Percentiles rank a stretch among this genome's conserved stretches.
Conservation (phyloP, 768 basidiomycete species). For the Hygrocybe coccinea region DNA sequence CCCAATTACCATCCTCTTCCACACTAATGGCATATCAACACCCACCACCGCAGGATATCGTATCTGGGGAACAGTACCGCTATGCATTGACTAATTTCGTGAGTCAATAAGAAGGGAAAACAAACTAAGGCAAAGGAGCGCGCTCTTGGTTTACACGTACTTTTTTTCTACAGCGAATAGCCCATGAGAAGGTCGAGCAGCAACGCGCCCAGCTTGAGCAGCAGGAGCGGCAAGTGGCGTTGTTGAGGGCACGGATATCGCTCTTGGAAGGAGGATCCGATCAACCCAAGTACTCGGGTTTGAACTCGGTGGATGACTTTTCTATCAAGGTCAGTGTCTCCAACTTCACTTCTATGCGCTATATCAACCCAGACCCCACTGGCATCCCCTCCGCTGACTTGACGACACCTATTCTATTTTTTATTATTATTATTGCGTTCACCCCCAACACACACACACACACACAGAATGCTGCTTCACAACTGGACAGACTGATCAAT, state of each 20-base stretch:
- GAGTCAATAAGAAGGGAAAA: too few relatives aligned
- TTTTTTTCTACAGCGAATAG: constrained; percentile 54
- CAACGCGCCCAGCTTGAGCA: constrained; percentile 75
- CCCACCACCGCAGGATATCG: constrained; percentile 33
- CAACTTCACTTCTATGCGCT: too few relatives aligned
- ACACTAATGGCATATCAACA: constrained; percentile 5
- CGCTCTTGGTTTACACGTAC: neutral
- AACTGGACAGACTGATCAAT: constrained; percentile 78
- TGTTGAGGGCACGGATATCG: constrained; percentile 63
- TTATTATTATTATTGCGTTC: constrained; percentile 8
- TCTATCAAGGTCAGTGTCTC: constrained; percentile 70
- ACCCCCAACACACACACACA: neutral
- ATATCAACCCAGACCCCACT: too few relatives aligned
- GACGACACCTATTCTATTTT: too few relatives aligned
- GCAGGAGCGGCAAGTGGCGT: constrained; percentile 78
- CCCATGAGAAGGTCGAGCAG: constrained; percentile 84
- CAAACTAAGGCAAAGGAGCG: too few relatives aligned
- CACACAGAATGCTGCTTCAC: constrained; percentile 74
- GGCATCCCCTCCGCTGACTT: neutral
- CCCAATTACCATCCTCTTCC: neutral
- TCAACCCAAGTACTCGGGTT: constrained; percentile 36
- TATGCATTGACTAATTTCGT: constrained; percentile 84
- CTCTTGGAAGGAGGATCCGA: constrained; percentile 64
- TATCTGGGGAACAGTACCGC: constrained; percentile 66
- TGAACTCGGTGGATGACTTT: constrained; percentile 77